A percentile compares a stretch with the other conserved stretches of the same genome.
Conservation (phyloP, 441 rosid species). For the Flueggea neowawraea region DNA sequence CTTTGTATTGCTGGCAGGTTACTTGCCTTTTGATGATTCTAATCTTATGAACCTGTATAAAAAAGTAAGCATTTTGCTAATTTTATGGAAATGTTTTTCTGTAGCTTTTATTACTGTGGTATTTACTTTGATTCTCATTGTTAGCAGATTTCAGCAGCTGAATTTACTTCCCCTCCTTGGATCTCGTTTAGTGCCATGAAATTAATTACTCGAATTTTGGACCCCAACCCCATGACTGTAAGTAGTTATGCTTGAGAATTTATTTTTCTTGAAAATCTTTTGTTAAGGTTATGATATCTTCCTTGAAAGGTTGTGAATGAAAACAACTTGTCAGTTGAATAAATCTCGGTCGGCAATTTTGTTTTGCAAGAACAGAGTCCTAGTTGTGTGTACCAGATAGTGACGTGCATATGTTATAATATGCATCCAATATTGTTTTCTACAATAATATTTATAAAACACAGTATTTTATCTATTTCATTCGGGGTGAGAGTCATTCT, state of each 20-base stretch:
- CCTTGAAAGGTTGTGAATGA: no score
- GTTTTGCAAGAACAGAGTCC: no score
- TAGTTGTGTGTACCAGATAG: no score
- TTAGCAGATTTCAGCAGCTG: conserved; percentile 81
- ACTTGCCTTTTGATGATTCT: conserved; percentile 97
- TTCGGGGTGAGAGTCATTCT: no score
- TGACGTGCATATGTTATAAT: no score
- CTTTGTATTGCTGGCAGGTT: conserved; percentile 96
- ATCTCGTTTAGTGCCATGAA: conserved; percentile 81
- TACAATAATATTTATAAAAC: no score
- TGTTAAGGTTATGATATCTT: no score
- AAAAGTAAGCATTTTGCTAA: conserved; percentile 61
- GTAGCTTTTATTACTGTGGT: conserved; percentile 11
- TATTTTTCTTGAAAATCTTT: no score
- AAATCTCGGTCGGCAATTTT: no score
- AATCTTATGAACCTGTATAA: conserved; percentile 90
- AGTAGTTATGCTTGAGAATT: conserved; percentile 21
- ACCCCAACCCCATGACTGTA: conserved; percentile 93
- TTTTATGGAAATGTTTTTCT: conserved; percentile 12
- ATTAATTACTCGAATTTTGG: conserved; percentile 76
- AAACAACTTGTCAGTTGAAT: no score
- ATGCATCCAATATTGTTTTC: no score
- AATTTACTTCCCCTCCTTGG: conserved; percentile 93
- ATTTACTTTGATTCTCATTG: conserved; percentile 8
- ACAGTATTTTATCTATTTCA: no score